Evolutionary conservation across 306 rosid species (phyloP).

Genomic region (Cyclanthera cordifolia): DNA sequence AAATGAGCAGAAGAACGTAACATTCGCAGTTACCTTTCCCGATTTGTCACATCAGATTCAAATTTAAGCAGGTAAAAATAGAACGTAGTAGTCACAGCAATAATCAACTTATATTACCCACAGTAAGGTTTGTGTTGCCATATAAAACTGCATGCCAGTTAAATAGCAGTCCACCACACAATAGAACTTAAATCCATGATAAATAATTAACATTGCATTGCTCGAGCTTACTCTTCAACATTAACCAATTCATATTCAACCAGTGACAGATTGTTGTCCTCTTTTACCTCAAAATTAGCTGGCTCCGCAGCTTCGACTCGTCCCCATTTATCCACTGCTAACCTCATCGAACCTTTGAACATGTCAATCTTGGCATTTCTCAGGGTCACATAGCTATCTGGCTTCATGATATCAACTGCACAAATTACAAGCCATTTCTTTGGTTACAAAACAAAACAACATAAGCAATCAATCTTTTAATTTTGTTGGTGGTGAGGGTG

Average conservation of each 20-base stretch:
- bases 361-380: slow-evolving; percentile 88
- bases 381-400: slow-evolving; percentile 42
- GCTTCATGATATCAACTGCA: slow-evolving; percentile 64
- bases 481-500: background rate
- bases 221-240: slow-evolving; percentile 38
- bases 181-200: slow-evolving; percentile 16
- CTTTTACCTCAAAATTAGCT: slow-evolving; percentile 56
- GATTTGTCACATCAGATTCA: background rate
- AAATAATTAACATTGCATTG: slow-evolving; percentile 3
- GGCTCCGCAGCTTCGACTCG: slow-evolving; percentile 65
- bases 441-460: background rate
- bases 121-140: slow-evolving; percentile 28
- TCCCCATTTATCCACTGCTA: slow-evolving; percentile 85
- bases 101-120: slow-evolving; percentile 16
- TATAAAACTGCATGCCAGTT: slow-evolving; percentile 27
- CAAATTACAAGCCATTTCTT: background rate
- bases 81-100: slow-evolving; percentile 1
- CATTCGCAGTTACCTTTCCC: background rate
- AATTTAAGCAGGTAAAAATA: background rate
- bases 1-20: background rate
- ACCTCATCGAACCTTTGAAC: slow-evolving; percentile 94
- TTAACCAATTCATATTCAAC: slow-evolving; percentile 78
- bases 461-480: background rate
- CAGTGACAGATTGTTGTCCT: slow-evolving; percentile 72
- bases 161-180: slow-evolving; percentile 14